phyloP scores from a whole-genome alignment of 805 yeast genomes.

The Pichia eremophila region DNA sequence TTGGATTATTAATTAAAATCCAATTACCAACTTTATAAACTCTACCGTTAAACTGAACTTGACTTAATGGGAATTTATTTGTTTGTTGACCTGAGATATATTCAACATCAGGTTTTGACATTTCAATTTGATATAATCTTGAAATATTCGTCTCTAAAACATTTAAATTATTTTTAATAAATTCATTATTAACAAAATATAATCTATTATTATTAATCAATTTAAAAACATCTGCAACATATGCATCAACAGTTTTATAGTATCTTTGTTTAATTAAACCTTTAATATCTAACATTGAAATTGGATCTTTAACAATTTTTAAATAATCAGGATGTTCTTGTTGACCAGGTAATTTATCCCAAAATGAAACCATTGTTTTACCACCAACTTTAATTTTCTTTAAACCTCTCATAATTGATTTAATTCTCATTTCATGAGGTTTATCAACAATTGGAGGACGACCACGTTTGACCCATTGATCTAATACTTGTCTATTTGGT shows the following conservation, averaged over 20 bases:
- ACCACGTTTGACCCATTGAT: conserved; percentile 62
- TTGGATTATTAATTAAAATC: conserved; percentile 81
- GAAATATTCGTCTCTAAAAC: conserved; percentile 54
- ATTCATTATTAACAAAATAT: conserved; percentile 50
- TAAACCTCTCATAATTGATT: conserved; percentile 71
- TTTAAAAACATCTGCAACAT: conserved; percentile 64
- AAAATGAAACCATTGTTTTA: conserved; percentile 35
- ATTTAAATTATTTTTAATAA: conserved; percentile 51
- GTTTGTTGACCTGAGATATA: conserved; percentile 50
- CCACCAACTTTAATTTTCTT: conserved; percentile 61
- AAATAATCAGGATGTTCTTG: conserved; percentile 47
- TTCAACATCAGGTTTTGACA: conserved; percentile 74
- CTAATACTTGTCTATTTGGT: conserved; percentile 20
- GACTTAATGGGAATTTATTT: conserved; percentile 55
- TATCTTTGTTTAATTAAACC: conserved; percentile 79
- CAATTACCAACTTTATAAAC: conserved; percentile 86
- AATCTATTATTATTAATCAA: conserved; percentile 68
- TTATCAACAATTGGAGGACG: conserved; percentile 87
- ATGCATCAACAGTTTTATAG: conserved; percentile 66
- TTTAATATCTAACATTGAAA: conserved; percentile 63
- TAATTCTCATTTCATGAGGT: conserved; percentile 88
- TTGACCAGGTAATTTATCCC: conserved; percentile 76
- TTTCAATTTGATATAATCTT: conserved; percentile 52
- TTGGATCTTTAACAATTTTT: conserved; percentile 45
- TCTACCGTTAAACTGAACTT: conserved; percentile 68